Evolutionary conservation across 2,329 filamentous ascomycete genomes (phyloP).

Genomic region (Colletotrichum sojae): DNA sequence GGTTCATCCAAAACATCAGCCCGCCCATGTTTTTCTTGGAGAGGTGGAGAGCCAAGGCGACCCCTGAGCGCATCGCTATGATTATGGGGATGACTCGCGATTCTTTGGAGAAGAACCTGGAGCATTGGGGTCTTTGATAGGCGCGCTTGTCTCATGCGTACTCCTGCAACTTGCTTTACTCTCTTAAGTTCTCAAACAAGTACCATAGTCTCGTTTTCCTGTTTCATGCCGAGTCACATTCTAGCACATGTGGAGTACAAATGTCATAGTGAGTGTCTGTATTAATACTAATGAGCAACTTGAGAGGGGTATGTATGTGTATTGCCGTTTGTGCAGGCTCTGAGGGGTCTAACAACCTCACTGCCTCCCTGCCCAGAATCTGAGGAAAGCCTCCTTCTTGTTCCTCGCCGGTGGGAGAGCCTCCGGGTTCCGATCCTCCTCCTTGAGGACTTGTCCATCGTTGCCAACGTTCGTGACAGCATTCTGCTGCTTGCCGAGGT

Average conservation of each 20-base stretch:
- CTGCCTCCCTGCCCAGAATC: conserved; percentile 44
- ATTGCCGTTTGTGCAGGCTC: too few relatives aligned
- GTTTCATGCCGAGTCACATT: too few relatives aligned
- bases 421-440: conserved; percentile 33
- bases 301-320: too few relatives aligned
- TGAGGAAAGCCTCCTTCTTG: conserved; percentile 46
- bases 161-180: too few relatives aligned
- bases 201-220: too few relatives aligned
- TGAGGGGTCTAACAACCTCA: neutral
- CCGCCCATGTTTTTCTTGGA: neutral
- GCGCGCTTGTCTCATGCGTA: too few relatives aligned
- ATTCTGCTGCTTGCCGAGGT: conserved; percentile 41
- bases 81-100: neutral
- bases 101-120: neutral
- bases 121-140: neutral
- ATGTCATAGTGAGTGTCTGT: too few relatives aligned
- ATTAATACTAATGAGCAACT: too few relatives aligned
- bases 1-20: neutral
- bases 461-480: conserved; percentile 37
- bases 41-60: neutral
- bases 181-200: too few relatives aligned
- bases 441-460: conserved; percentile 24
- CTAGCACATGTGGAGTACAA: too few relatives aligned
- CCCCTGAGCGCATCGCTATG: neutral
- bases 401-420: conserved; percentile 39